A percentile compares a stretch with the other conserved stretches of the same genome.
phyloP scores from a whole-genome alignment of 1,284 basidiomycete genomes.

The Cryptococcus hybrid region DNA sequence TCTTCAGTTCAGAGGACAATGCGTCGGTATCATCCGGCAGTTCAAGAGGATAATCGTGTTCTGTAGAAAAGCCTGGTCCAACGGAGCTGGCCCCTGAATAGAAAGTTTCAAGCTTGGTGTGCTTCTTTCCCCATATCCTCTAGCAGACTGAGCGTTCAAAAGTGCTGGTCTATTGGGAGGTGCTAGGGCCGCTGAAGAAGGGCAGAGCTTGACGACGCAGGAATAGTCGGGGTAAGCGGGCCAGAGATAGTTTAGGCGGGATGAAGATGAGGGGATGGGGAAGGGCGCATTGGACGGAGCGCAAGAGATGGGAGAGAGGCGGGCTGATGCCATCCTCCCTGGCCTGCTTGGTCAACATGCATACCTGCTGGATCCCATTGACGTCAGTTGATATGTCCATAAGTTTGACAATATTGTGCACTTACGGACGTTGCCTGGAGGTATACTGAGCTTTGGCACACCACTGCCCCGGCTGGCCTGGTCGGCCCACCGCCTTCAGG shows the following conservation, averaged over 20 bases:
- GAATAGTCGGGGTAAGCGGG: constrained; percentile 17
- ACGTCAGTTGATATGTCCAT: background rate
- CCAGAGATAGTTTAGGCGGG: constrained; percentile 34
- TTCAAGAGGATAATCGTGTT: constrained; percentile 20
- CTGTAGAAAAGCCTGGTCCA: constrained; percentile 10
- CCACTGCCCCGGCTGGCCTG: background rate
- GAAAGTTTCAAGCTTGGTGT: constrained; percentile 37
- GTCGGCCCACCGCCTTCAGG: background rate
- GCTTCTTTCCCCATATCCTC: constrained; percentile 7
- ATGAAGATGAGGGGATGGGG: constrained; percentile 20
- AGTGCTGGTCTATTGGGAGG: constrained; percentile 15
- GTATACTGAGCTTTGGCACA: constrained; percentile 38
- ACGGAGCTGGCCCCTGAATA: constrained; percentile 26
- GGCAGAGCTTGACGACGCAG: constrained; percentile 12
- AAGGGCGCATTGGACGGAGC: constrained; percentile 19
- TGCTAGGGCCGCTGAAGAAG: background rate
- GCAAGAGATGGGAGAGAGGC: constrained; percentile 30
- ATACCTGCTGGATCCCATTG: constrained; percentile 34
- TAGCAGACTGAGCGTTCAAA: constrained; percentile 20
- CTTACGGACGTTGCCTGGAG: constrained; percentile 50
- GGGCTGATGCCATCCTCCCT: constrained; percentile 45
- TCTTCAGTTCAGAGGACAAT: constrained; percentile 19
- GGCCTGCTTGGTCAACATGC: constrained; percentile 43
- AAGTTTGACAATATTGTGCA: background rate
- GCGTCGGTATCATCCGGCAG: constrained; percentile 21